Base-by-base conservation (phyloP, 768 basidiomycete genomes). In the Mycena amicta region DNA sequence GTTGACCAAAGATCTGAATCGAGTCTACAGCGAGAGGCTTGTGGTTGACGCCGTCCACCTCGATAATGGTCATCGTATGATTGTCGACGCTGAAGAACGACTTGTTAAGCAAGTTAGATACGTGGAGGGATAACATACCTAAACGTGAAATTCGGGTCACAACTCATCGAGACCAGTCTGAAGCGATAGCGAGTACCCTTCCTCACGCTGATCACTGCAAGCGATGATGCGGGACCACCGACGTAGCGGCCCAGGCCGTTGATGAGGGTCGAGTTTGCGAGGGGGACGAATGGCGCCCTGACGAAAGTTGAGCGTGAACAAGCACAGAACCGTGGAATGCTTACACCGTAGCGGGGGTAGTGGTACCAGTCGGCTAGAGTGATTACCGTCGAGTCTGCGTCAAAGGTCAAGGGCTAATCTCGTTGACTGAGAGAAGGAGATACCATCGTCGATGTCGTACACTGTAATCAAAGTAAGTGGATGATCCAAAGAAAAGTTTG, bases 211-310 rank as follows among this genome's bases (percentile, higher is more conserved):
- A 83, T 69, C 3, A 81, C 71, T 0, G 81, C 60, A 25, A 81
- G 67, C 2, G 73, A 65, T 1, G 65, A 57, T 1, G 60, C 29
- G 16, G 79, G 77, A 5, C 83, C 79, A 12, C 61, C 61, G 15
- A 61, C 47, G 59, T 66, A 76, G 39, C 81, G 77, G 23, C 80
- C 80, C 3, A 63, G 65, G 0, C 79, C 80, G 50, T 83, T 83
- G 22, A 60, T 68, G 5, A 71, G 57, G 5, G 67, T 68, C 0
- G 69, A 59, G 18, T 58, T 18, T 37, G 29, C 60, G 20, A 23
- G 50, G 30, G 52, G 60, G 54, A 3, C 6, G 13, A 6, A 43
- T 11, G 45, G n/a, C 4, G 11, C n/a, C 16, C 16, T 25, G n/a
- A 23, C 15, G 23, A 23, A 13, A 6, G 41, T 47, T n/a, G 26